phyloP scores from a whole-genome alignment of 176 grass and related monocot genomes.

The Elaeis guineensis region DNA sequence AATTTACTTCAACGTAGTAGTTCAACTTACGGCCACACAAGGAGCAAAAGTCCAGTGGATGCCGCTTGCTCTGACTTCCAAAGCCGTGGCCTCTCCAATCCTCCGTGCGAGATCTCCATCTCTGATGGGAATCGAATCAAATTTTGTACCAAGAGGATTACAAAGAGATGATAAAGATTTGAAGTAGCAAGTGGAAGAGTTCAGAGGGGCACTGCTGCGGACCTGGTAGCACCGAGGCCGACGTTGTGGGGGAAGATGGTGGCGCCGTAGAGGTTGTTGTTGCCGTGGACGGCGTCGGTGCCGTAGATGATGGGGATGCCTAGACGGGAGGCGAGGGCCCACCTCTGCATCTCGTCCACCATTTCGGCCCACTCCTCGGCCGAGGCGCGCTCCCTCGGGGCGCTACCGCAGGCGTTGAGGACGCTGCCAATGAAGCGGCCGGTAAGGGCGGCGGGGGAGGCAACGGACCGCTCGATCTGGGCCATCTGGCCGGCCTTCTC shows the following conservation, averaged over 20 bases:
- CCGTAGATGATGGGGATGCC: slow-evolving; percentile 64
- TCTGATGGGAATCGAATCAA: slow-evolving; percentile 32
- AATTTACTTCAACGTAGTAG: background rate
- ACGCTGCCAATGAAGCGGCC: slow-evolving; percentile 52
- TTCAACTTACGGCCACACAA: slow-evolving; percentile 63
- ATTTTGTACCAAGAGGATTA: background rate
- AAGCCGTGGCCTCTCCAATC: slow-evolving; percentile 64
- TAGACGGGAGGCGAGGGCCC: slow-evolving; percentile 65
- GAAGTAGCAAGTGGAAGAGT: background rate
- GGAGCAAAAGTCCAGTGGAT: slow-evolving; percentile 84
- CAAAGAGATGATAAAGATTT: background rate
- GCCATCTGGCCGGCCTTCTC: slow-evolving; percentile 91
- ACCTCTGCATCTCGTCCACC: slow-evolving; percentile 71
- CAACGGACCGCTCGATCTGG: slow-evolving; percentile 78
- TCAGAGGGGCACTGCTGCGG: background rate
- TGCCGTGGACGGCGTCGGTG: slow-evolving; percentile 73
- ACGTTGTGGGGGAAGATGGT: slow-evolving; percentile 90
- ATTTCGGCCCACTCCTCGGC: slow-evolving; percentile 57
- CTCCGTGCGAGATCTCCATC: slow-evolving; percentile 43
- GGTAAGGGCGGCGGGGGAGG: slow-evolving; percentile 31
- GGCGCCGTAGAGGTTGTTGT: slow-evolving; percentile 83
- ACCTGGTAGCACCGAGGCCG: slow-evolving; percentile 71
- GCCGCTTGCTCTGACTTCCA: slow-evolving; percentile 69
- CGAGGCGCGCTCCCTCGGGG: slow-evolving; percentile 32
- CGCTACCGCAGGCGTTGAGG: slow-evolving; percentile 61